Base-by-base conservation (phyloP, 768 basidiomycete genomes). In the Macrolepiota dolichaula region DNA sequence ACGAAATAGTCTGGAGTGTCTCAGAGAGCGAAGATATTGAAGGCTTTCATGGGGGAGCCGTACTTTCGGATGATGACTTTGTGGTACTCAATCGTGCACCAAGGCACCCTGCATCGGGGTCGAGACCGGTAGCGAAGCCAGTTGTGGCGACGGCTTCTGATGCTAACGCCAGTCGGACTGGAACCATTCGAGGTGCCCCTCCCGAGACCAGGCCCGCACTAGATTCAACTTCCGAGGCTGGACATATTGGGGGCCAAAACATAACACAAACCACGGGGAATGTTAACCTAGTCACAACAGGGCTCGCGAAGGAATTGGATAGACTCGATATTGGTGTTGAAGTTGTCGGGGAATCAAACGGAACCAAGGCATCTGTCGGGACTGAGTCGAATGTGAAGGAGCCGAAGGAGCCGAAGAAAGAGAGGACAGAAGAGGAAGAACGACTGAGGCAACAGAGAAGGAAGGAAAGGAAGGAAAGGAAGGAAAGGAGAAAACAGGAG, bases 1-100 rank as follows among this genome's bases (percentile, higher is more conserved):
- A 87, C 63, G 82, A 85, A 67, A 82, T 87, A 47, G 80, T 86
- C 19, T 85, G 80, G 77, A 72, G 67, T 42, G 65, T 79, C 49
- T 75, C 81, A 42, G 76, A 77, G 32, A 67, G 58, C 29, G 72
- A 69, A 36, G 66, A 67, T 55, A 74, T 69, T 57, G 63, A 67
- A 25, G 69, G 62, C 17, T 17, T 25, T 10, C 27, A 35, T 36
- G 51, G 40, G 19, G 40, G 51, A 27, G 25, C 52, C 51, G 64
- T 69, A 27, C 70, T 73, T 24, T 79, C 78, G 11, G 82, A 82
- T 64, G 77, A 81, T 51, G 84, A 85, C 58, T 83, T 80, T 67
- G 79, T 85, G 53, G 68, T 85, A 55, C 72, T 85, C 59, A 76
- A 72, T 62, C 66, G 71, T n/a, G 19, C 42, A 53, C 73, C 71